Percentiles rank a stretch among this genome's conserved stretches.
phyloP scores from a whole-genome alignment of 1,284 basidiomycete genomes.

The Pulveroboletus sp. region DNA sequence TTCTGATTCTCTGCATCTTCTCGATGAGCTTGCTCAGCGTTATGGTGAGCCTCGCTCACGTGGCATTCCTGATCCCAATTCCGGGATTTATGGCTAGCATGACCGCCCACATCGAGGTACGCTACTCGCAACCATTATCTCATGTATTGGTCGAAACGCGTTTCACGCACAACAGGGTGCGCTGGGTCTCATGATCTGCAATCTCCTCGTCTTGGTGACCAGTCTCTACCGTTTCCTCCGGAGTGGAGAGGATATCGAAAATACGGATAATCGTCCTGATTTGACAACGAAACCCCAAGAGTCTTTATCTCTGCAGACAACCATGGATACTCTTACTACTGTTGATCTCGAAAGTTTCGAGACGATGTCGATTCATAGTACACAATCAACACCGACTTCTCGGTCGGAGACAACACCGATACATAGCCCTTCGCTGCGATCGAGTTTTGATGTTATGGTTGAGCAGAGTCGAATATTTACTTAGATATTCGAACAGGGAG shows the following conservation, averaged over 20 bases:
- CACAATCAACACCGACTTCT: constrained; percentile 3
- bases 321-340: constrained; percentile 11
- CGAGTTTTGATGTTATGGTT: background rate
- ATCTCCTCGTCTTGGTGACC: constrained; percentile 21
- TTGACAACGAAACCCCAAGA: background rate
- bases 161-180: constrained; percentile 15
- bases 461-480: background rate
- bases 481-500: background rate
- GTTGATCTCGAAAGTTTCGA: constrained; percentile 15
- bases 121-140: background rate
- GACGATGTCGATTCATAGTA: background rate
- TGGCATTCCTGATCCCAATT: constrained; percentile 12
- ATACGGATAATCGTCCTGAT: background rate
- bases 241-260: constrained; percentile 9
- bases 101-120: constrained; percentile 20
- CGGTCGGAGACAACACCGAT: background rate
- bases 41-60: constrained; percentile 14
- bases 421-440: background rate
- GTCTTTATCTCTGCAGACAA: background rate
- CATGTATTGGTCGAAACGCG: background rate
- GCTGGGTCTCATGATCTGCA: constrained; percentile 16
- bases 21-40: constrained; percentile 12
- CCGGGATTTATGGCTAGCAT: constrained; percentile 4
- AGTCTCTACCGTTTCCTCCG: constrained; percentile 9
- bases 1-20: constrained; percentile 16